Percentiles rank a stretch among this genome's conserved stretches.
Evolutionary conservation across 345 rosid genomes (phyloP).

Genomic region (Durio zibethinus): DNA sequence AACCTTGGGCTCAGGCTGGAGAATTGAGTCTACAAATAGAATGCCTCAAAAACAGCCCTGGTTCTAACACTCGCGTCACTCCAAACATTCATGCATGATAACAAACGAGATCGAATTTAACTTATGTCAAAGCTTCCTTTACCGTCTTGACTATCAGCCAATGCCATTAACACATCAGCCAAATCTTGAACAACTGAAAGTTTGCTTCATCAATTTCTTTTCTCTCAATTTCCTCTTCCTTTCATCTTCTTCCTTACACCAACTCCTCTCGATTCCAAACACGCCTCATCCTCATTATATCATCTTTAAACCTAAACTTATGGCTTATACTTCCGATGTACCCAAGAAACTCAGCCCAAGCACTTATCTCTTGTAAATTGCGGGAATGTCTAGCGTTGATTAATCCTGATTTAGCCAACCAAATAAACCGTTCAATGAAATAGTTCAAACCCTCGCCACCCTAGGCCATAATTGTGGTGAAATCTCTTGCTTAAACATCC

Average conservation of each 20-base stretch:
- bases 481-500: constrained; percentile 40
- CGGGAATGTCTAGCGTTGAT: constrained; percentile 54
- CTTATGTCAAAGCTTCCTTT: constrained; percentile 58
- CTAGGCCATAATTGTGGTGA: constrained; percentile 47
- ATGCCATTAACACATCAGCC: constrained; percentile 79
- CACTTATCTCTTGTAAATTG: constrained; percentile 57
- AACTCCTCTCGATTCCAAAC: constrained; percentile 53
- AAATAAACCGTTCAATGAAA: constrained; percentile 79
- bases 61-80: background rate
- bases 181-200: constrained; percentile 78
- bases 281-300: constrained; percentile 46
- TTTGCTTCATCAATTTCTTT: constrained; percentile 66
- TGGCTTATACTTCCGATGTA: constrained; percentile 65
- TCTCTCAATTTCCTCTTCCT: constrained; percentile 53
- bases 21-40: background rate
- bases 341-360: constrained; percentile 78
- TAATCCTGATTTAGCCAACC: constrained; percentile 83
- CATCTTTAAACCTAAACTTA: constrained; percentile 61
- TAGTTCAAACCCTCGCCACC: constrained; percentile 86
- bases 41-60: background rate
- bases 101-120: no score
- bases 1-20: background rate
- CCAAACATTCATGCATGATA: background rate
- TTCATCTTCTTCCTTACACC: constrained; percentile 40
- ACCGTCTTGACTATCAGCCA: constrained; percentile 72